Evolutionary conservation across 225 moss, liverwort and hornwort genomes (phyloP), one percentile per base, ranked within the genome.

Genomic region (Asterella californica): DNA sequence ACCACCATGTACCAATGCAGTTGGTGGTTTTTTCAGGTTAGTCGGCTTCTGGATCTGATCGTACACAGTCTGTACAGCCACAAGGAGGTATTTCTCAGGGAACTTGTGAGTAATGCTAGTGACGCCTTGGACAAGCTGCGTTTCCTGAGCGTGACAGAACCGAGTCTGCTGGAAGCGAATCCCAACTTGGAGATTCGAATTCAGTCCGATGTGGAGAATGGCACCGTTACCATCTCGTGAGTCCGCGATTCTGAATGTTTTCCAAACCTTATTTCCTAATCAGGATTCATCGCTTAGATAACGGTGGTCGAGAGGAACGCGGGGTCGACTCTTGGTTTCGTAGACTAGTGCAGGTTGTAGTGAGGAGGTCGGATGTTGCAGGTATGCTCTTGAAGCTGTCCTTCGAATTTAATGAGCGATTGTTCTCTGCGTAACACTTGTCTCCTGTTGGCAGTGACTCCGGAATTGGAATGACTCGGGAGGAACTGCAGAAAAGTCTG

Each of bases 71-170:
- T 96, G 18, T 96, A 96, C 83, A 96, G 96, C 77, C 87, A 96
- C 75, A 96, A 96, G 81, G 96, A 96, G 78, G 96, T 96, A 49
- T 96, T 96, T 18, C 85, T 96, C 15, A 85, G 96, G 38, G 96
- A 96, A 81, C 92, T 96, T 52, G 94, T 96, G 32, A 96, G 96
- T 81, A 99, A 99, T 75, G 90, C 97, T 19, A 99, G 94, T 81
- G 94, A 99, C 79, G 97, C 97, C 19, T 83, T 99, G 78, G 97
- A 99, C 78, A 99, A 99, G 89, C 84, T 99, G 81, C 90, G 97
- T 22, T 99, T 94, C 76, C 83, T 99, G 34, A 94, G 97, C 76
- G 93, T 99, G 17, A 92, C 92, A 19, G 94, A 99, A 30, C 97
- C 94, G n/a, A 79, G 69, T 45, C 77, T 99, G 78, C 87, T 99